Conservation (phyloP, 2,329 filamentous ascomycete species). For the Xylaria sp. region DNA sequence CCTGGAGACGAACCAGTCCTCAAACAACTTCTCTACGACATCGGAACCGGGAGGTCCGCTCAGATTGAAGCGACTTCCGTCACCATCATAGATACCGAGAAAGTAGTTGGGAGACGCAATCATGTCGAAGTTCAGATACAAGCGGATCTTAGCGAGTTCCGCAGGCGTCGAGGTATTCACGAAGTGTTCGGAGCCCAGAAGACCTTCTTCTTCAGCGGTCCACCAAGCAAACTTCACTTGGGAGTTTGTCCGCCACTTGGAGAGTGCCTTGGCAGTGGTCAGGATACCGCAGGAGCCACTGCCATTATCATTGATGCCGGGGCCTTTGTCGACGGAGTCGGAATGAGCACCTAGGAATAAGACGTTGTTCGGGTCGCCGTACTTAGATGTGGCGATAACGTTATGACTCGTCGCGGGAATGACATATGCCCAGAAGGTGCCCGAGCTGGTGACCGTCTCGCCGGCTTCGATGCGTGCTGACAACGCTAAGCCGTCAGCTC, state of each 20-base stretch:
- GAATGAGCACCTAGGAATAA: constrained; percentile 70
- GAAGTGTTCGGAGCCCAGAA: constrained; percentile 70
- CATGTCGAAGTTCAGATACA: constrained; percentile 75
- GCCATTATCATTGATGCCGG: constrained; percentile 75
- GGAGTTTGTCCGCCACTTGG: constrained; percentile 66
- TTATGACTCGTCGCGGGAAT: constrained; percentile 57
- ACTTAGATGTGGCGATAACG: constrained; percentile 69
- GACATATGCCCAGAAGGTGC: constrained; percentile 45
- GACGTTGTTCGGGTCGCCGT: constrained; percentile 68
- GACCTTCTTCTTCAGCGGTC: constrained; percentile 71
- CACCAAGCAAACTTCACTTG: constrained; percentile 73
- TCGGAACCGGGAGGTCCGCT: constrained; percentile 66
- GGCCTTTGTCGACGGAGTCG: constrained; percentile 69
- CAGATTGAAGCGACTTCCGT: constrained; percentile 64
- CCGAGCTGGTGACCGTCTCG: constrained; percentile 37
- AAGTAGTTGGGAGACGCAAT: constrained; percentile 66
- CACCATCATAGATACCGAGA: constrained; percentile 60
- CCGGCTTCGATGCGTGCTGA: constrained; percentile 32
- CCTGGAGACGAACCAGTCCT: constrained; percentile 59
- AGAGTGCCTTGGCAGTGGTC: constrained; percentile 68
- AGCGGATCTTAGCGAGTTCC: constrained; percentile 66
- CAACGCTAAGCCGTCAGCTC: constrained; percentile 52
- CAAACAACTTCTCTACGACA: constrained; percentile 63
- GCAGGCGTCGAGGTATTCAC: constrained; percentile 56
- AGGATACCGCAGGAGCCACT: constrained; percentile 68